Evolutionary conservation across 2,329 filamentous ascomycete genomes (phyloP).

Genomic region (Fusarium sambucinum): DNA sequence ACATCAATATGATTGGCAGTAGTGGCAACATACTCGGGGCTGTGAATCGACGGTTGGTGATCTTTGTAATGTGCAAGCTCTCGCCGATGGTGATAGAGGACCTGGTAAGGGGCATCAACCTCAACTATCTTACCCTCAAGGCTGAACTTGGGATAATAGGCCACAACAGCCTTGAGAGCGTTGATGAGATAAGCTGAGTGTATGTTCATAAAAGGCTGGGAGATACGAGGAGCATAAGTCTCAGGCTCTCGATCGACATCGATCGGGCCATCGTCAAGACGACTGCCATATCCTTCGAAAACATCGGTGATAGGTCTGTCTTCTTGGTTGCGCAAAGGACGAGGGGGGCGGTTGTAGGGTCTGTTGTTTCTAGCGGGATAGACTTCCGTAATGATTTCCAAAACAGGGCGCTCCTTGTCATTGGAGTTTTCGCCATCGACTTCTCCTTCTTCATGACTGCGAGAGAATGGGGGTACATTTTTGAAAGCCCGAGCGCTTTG

Average conservation of each 20-base stretch:
- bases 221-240: constrained; percentile 46
- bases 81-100: constrained; percentile 61
- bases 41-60: constrained; percentile 57
- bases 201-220: constrained; percentile 57
- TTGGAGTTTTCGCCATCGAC: constrained; percentile 20
- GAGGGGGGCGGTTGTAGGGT: not conserved
- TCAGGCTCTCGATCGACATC: constrained; percentile 44
- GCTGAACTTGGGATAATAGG: constrained; percentile 60
- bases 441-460: constrained; percentile 31
- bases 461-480: constrained; percentile 48
- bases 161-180: constrained; percentile 61
- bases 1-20: constrained; percentile 60
- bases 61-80: constrained; percentile 58
- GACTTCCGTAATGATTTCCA: constrained; percentile 60
- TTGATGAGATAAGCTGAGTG: constrained; percentile 60
- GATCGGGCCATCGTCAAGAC: constrained; percentile 46
- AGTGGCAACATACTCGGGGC: constrained; percentile 55
- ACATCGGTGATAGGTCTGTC: constrained; percentile 50
- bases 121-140: constrained; percentile 54
- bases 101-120: constrained; percentile 60
- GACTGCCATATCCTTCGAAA: constrained; percentile 43
- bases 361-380: constrained; percentile 38
- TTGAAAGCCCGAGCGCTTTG: constrained; percentile 57
- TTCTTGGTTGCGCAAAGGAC: constrained; percentile 25
- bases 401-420: constrained; percentile 50